Conservation (phyloP, 495 filamentous ascomycete genomes). For the Hypoxylon perforatum region DNA sequence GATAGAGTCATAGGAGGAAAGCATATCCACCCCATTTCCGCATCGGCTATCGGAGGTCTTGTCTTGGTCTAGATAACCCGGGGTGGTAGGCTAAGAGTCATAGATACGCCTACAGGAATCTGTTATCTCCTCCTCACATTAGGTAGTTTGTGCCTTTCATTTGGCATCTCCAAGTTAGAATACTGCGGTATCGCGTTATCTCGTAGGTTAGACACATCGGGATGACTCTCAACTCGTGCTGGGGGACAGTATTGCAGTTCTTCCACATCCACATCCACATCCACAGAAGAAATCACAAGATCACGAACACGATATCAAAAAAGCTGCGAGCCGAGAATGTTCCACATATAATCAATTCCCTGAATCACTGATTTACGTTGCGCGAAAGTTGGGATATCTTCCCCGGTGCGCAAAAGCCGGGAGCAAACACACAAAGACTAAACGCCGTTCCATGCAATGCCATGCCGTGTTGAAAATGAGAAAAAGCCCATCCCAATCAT, state of each 20-base stretch:
- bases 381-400: slow-evolving; percentile 17
- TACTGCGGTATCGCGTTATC: too few species aligned
- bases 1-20: not conserved
- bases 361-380: not conserved
- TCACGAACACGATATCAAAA: not conserved
- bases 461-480: slow-evolving; percentile 20
- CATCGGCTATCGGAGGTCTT: slow-evolving; percentile 18
- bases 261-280: too few species aligned
- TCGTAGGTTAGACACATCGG: too few species aligned
- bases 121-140: too few species aligned
- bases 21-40: not conserved
- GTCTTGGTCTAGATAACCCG: not conserved
- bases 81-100: not conserved
- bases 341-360: slow-evolving; percentile 6
- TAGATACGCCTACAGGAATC: too few species aligned
- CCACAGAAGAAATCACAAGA: not conserved
- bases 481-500: not conserved
- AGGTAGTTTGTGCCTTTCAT: too few species aligned
- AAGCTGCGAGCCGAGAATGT: not conserved
- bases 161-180: too few species aligned
- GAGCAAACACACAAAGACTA: not conserved
- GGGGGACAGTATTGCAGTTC: too few species aligned
- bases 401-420: slow-evolving; percentile 3
- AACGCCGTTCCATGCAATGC: slow-evolving; percentile 37
- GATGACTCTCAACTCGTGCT: too few species aligned